phyloP scores from a whole-genome alignment of 78 protist species.

The Dictyostelium purpureum region DNA sequence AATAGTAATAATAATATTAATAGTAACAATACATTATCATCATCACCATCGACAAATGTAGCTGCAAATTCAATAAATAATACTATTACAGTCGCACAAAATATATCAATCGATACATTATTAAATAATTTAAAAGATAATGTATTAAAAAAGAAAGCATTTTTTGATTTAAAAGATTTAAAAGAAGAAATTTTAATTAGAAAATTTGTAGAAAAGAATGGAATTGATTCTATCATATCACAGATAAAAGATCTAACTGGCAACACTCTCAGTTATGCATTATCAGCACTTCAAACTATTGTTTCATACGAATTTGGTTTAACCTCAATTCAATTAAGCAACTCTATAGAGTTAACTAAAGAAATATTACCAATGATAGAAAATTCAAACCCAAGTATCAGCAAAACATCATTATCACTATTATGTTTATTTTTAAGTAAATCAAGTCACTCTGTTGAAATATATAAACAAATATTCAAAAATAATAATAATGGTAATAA shows the following conservation, averaged over 20 bases:
- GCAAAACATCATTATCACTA: slow-evolving; percentile 9
- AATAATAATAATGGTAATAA: background rate
- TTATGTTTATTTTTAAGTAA: background rate
- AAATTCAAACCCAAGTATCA: slow-evolving; percentile 9
- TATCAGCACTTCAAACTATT: slow-evolving; percentile 36
- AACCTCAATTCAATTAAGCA: background rate
- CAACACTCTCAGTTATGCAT: slow-evolving; percentile 53
- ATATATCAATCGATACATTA: slow-evolving; percentile 7
- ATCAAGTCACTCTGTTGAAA: background rate
- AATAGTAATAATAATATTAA: background rate
- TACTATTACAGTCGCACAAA: background rate
- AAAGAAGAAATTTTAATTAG: slow-evolving; percentile 21
- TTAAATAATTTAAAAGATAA: slow-evolving; percentile 8
- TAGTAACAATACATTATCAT: background rate
- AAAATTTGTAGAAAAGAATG: slow-evolving; percentile 63
- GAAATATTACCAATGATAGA: slow-evolving; percentile 26
- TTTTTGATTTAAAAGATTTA: slow-evolving; percentile 64
- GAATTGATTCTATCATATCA: background rate
- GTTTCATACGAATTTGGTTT: slow-evolving; percentile 1
- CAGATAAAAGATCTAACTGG: slow-evolving; percentile 39
- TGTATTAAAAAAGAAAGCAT: slow-evolving; percentile 35
- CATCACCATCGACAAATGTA: background rate
- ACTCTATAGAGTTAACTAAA: too few species aligned
- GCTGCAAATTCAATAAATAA: background rate
- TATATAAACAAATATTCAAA: too few species aligned